phyloP scores from a whole-genome alignment of 2,329 filamentous ascomycete genomes.

The Cordyceps javanica region DNA sequence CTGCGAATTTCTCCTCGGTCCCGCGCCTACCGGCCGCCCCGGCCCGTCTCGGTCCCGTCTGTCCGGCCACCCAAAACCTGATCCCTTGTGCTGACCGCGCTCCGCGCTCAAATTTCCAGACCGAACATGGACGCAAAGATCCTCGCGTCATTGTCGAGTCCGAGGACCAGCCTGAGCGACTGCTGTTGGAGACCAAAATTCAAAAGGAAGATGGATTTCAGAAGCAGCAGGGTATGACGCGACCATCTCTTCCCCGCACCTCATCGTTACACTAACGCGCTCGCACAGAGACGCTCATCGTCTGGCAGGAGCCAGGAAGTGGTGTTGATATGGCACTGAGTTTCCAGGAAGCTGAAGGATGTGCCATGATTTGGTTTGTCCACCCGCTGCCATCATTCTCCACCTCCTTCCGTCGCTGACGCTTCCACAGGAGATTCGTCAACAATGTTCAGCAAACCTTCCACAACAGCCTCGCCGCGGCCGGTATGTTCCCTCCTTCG shows the following conservation, averaged over 20 bases:
- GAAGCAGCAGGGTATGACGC: conserved; percentile 80
- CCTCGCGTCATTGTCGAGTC: conserved; percentile 86
- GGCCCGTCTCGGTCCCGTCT: conserved; percentile 9
- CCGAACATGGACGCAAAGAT: conserved; percentile 63
- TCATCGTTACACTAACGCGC: conserved; percentile 21
- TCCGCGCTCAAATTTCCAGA: conserved; percentile 29
- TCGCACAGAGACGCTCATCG: conserved; percentile 80
- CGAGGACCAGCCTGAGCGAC: conserved; percentile 79
- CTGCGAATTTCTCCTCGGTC: conserved; percentile 9
- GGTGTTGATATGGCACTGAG: conserved; percentile 95
- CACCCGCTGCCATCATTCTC: neutral
- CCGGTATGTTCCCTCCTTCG: conserved; percentile 43
- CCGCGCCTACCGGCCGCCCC: neutral
- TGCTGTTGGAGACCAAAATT: conserved; percentile 84
- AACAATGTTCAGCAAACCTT: conserved; percentile 76
- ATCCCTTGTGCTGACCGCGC: conserved; percentile 22
- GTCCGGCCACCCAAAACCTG: neutral
- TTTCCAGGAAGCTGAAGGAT: conserved; percentile 96
- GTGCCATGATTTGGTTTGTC: conserved; percentile 78
- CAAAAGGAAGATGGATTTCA: conserved; percentile 94
- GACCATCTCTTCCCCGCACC: conserved; percentile 1
- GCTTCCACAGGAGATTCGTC: conserved; percentile 72
- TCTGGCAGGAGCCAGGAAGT: conserved; percentile 85
- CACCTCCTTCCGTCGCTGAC: conserved; percentile 17
- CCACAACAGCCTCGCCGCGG: conserved; percentile 49